phyloP scores from a whole-genome alignment of 2,329 filamentous ascomycete species.

The Lachnellula occidentalis region DNA sequence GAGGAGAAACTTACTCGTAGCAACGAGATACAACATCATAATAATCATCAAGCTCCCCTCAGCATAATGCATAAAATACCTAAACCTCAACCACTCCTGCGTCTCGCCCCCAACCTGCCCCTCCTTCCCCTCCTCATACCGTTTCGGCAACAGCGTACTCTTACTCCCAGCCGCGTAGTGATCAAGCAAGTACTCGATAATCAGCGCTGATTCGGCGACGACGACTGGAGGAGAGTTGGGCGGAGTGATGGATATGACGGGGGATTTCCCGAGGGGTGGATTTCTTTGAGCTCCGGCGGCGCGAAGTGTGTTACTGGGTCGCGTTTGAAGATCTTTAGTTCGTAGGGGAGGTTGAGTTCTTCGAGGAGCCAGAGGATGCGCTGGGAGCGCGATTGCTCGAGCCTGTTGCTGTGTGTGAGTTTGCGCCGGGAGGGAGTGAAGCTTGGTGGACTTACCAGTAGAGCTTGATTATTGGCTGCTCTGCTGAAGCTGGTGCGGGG shows the following conservation, averaged over 20 bases:
- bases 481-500: constrained; percentile 8
- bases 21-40: constrained; percentile 59
- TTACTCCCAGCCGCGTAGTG: constrained; percentile 41
- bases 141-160: constrained; percentile 44
- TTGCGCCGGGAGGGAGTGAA: not conserved
- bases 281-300: constrained; percentile 66
- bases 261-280: constrained; percentile 85
- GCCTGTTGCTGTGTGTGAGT: constrained; percentile 20
- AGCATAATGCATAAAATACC: constrained; percentile 74
- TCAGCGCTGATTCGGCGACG: constrained; percentile 75
- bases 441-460: constrained; percentile 42
- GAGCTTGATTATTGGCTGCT: constrained; percentile 45
- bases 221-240: constrained; percentile 43
- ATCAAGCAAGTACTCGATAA: constrained; percentile 77
- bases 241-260: constrained; percentile 62
- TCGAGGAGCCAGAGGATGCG: constrained; percentile 66
- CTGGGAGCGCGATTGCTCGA: constrained; percentile 43
- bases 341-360: constrained; percentile 68
- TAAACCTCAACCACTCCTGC: constrained; percentile 53
- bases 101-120: constrained; percentile 54
- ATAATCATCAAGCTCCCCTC: constrained; percentile 79
- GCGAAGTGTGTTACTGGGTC: constrained; percentile 57
- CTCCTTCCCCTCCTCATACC: constrained; percentile 54
- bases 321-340: constrained; percentile 75
- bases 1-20: constrained; percentile 39